Base-by-base conservation (phyloP, 1,139 yeast genomes). In the Kluyveromyces marxianus region DNA sequence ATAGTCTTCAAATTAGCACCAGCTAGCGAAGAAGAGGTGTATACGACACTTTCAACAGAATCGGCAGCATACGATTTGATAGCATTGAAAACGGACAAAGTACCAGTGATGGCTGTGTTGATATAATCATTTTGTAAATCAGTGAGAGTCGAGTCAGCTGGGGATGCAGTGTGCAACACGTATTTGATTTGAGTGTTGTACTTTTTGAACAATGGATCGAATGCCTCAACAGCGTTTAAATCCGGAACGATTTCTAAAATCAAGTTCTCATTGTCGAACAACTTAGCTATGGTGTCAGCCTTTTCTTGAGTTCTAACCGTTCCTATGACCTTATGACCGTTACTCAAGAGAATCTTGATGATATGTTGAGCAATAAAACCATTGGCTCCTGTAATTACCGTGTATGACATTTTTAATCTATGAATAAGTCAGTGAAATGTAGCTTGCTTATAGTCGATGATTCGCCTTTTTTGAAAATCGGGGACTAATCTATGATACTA, bases 11-110 rank as follows among this genome's bases (percentile, higher is more conserved):
- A 35, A 37, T 64, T 57, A 37, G 56, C 44, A 36, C 74, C 68
- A 1, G 83, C 72, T 5, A 81, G 81, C 54, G 67, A 71, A 0
- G 83, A 76, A 0, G 84, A 77, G 0, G 84, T 79, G 33, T 76
- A 59, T 25, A 41, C 59, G 45, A 46, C 59, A 50, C 47, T 62
- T 50, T 24, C 55, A 38, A 80, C 76, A 40, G 44, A 36, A 21
- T 71, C 69, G 7, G 76, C 74, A 4, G 75, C 81, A 51, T 62
- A 58, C 31, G 63, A 56, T 51, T 68, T 62, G 40, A 74, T 67
- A 3, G 79, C 70, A 14, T 60, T 58, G 43, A 77, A 63, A 24
- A 75, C 63, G 49, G 69, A 68, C 41, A 58, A 58, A 4, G 82
- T 76, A 26, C 83, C 83, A 41, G 70, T 58, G 33, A 76, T 65